These are phyloP conservation scores for Mycocentrospora acerina DNA, from an alignment of 2,329 filamentous ascomycete species.

Conservation along the genomic window DNA sequence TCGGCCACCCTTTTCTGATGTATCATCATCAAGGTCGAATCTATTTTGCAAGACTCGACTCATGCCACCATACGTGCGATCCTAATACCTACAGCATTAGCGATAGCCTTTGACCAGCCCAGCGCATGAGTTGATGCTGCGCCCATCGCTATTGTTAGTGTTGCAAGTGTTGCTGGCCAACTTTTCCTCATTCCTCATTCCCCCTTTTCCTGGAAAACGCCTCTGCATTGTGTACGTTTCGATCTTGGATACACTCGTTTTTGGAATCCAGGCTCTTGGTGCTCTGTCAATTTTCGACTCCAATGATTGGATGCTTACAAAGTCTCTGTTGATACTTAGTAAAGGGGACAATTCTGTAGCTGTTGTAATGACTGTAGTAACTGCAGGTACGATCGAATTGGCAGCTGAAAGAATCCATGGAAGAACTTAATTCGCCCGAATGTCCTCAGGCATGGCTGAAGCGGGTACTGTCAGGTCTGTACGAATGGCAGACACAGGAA, in stretches of 20 bases:
- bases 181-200: constrained; percentile 40
- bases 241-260: constrained; percentile 32
- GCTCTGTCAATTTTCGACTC: constrained; percentile 31
- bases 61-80: constrained; percentile 21
- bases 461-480: constrained; percentile 1
- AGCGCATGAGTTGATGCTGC: constrained; percentile 22
- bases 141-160: constrained; percentile 17
- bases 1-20: too few species aligned
- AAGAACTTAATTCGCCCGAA: too few species aligned
- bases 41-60: constrained; percentile 3
- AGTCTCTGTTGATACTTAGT: constrained; percentile 11
- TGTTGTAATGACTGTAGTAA: constrained; percentile 1
- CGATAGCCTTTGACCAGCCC: constrained; percentile 17
- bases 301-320: constrained; percentile 36
- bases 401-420: background rate
- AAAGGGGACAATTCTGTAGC: constrained; percentile 2
- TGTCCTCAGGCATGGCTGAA: background rate
- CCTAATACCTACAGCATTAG: constrained; percentile 25
- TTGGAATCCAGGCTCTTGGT: constrained; percentile 35
- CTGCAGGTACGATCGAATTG: constrained; percentile 3
- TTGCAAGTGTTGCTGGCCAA: constrained; percentile 33
- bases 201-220: constrained; percentile 29
- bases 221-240: constrained; percentile 15
- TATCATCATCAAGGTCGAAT: background rate
- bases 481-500: constrained; percentile 2